Conservation (phyloP, 805 yeast genomes). For the Wickerhamomyces queroliae region DNA sequence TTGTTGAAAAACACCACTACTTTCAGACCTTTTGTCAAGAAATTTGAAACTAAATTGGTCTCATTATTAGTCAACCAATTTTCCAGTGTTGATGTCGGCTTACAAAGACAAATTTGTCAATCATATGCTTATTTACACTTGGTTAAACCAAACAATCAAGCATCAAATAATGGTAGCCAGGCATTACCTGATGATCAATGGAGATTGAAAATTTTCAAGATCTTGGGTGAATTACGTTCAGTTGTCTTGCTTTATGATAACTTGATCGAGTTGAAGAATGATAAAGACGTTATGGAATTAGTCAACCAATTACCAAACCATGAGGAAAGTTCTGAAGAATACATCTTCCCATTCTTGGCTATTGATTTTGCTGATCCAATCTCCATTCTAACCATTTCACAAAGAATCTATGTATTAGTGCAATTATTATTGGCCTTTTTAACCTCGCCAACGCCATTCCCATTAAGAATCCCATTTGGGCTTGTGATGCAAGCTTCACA, state of each 20-base stretch:
- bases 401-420: slow-evolving; percentile 42
- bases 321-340: slow-evolving; percentile 15
- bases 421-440: slow-evolving; percentile 40
- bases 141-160: slow-evolving; percentile 47
- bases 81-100: slow-evolving; percentile 29
- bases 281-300: slow-evolving; percentile 38
- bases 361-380: slow-evolving; percentile 56
- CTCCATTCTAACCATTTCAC: slow-evolving; percentile 44
- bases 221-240: slow-evolving; percentile 49
- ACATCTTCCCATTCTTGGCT: slow-evolving; percentile 41
- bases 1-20: slow-evolving; percentile 65
- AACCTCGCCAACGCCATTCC: slow-evolving; percentile 46
- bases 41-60: slow-evolving; percentile 43
- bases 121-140: slow-evolving; percentile 52
- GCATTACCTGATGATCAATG: slow-evolving; percentile 36
- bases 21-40: slow-evolving; percentile 71
- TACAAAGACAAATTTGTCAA: slow-evolving; percentile 38
- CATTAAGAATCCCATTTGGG: slow-evolving; percentile 62
- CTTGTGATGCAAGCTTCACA: slow-evolving; percentile 45
- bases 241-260: slow-evolving; percentile 52
- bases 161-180: slow-evolving; percentile 26
- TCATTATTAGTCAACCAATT: slow-evolving; percentile 30
- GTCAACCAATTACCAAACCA: slow-evolving; percentile 35
- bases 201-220: slow-evolving; percentile 39
- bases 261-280: slow-evolving; percentile 52